Evolutionary conservation across 345 rosid genomes (phyloP).

Genomic region (Garcia nutans): DNA sequence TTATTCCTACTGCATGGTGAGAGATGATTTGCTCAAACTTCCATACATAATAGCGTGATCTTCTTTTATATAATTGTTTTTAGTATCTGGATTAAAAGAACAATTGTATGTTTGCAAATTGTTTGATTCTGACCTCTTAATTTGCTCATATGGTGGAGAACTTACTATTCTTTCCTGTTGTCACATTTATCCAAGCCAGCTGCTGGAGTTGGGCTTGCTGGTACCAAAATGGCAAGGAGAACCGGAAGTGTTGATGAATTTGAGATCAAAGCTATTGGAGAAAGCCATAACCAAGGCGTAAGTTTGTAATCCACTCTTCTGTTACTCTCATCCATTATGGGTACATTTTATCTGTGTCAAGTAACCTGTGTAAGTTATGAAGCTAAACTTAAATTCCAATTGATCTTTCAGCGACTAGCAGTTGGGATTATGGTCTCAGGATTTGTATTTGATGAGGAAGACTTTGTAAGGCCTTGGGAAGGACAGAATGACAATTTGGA

Average conservation of each 20-base stretch:
- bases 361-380: conserved; percentile 17
- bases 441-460: conserved; percentile 64
- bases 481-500: conserved; percentile 74
- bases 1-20: background rate
- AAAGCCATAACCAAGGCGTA: conserved; percentile 80
- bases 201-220: conserved; percentile 98
- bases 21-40: background rate
- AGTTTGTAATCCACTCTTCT: conserved; percentile 22
- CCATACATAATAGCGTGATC: background rate
- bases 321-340: background rate
- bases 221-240: conserved; percentile 92
- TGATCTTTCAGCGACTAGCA: conserved; percentile 66
- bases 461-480: conserved; percentile 89
- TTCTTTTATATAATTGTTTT: background rate
- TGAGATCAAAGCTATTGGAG: conserved; percentile 83
- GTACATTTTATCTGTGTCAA: background rate
- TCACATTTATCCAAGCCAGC: conserved; percentile 44
- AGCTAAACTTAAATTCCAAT: conserved; percentile 28
- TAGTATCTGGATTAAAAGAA: background rate
- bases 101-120: too few species aligned
- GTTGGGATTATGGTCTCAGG: conserved; percentile 87
- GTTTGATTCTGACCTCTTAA: background rate
- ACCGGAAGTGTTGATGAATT: conserved; percentile 81
- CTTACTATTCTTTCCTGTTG: conserved; percentile 6
- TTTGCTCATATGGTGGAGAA: background rate